These are phyloP conservation scores for Sclerotinia nivalis DNA, from an alignment of 2,329 filamentous ascomycete species.

Conservation along the genomic window DNA sequence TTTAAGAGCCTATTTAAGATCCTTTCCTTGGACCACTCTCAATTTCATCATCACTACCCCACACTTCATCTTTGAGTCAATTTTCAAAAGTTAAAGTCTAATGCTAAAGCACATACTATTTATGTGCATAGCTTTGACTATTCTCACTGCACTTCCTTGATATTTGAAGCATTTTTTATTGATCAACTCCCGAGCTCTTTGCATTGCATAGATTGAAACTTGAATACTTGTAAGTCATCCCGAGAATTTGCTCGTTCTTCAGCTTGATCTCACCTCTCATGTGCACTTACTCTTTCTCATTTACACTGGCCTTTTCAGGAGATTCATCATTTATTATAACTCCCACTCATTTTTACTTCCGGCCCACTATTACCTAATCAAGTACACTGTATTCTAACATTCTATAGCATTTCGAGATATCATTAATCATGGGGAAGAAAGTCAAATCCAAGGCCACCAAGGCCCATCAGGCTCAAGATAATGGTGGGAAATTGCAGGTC, in stretches of 20 bases:
- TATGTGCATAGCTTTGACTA: neutral
- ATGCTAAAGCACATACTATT: neutral
- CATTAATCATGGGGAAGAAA: conserved; percentile 2
- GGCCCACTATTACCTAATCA: neutral
- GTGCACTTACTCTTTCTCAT: neutral
- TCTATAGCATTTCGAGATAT: neutral
- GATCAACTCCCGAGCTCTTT: neutral
- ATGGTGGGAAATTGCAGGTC: neutral
- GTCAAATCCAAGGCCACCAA: neutral
- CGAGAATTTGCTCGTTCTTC: neutral
- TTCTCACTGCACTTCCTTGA: neutral
- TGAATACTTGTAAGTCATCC: neutral
- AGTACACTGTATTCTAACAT: neutral
- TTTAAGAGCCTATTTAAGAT: neutral
- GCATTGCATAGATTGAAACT: neutral
- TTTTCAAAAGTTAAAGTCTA: neutral
- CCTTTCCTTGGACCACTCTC: too few relatives aligned
- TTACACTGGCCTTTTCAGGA: neutral
- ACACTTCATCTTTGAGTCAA: neutral
- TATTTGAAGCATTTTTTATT: neutral
- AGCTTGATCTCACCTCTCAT: neutral
- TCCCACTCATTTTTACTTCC: neutral
- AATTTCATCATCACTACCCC: neutral
- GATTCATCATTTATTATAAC: neutral
- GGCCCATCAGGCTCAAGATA: neutral